Base-by-base conservation (phyloP, 257 asterid species). In the Scutellaria barbata region DNA sequence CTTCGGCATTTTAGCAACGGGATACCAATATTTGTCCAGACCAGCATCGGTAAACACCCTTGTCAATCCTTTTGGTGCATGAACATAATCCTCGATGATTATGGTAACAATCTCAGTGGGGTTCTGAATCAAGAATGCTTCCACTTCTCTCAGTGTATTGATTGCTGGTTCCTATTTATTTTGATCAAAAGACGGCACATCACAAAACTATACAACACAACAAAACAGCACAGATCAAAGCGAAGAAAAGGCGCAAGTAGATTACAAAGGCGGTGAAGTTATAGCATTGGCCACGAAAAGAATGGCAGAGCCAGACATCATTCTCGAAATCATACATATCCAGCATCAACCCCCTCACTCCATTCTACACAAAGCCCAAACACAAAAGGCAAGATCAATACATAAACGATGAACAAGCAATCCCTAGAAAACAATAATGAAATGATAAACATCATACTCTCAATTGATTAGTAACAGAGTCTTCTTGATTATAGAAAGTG, bases 321-420 rank as follows among this genome's bases (percentile, higher is more conserved):
- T 89, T 85, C 86, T 89, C 95, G 79, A 94, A 94, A 75, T 94
- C 99, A 57, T 94, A 91, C 99, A 94, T 89, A 80, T 94, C 99
- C 87, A 94, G 85, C 99, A 94, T 94, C 86, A 94, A 81, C 48
- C 99, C 99, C 78, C 99, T 85, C 63, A 91, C 99, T 83, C 98
- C 97, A 83, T 94, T 94, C 99, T 91, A 81, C 68, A 82, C 63
- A 81, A 74, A 41, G 4, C 71, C 63, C 47, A 53, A 78, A 59
- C 64, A 58, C 35, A 54, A 75, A 50, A 67, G n/a, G 55, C 56
- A 60, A 63, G 11, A 42, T 50, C 12, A 50, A 18, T 50, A 50
- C 13, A 52, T 0, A 3, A 7, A 10, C 6, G 6, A 50, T 22
- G 25, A 56, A 77, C 7, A 51, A 70, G 51, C 14, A 53, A 55